Percentiles rank a stretch among this genome's conserved stretches.
These are phyloP conservation scores for Saccharomyces kudriavzevii DNA, from an alignment of 805 yeast genomes.

Conservation along the genomic window DNA sequence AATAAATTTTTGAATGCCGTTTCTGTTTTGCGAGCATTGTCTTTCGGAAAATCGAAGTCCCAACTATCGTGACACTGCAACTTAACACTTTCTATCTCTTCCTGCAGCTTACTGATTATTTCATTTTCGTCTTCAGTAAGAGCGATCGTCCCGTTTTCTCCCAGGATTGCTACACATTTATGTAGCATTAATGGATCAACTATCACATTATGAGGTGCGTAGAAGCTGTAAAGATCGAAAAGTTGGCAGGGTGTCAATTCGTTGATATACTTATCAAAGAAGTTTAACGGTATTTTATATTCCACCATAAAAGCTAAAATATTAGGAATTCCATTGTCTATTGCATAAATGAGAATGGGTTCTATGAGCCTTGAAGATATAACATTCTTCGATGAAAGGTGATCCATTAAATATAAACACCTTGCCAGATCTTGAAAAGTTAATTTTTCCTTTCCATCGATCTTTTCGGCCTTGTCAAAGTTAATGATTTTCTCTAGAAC, in stretches of 20 bases:
- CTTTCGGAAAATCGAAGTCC: not conserved
- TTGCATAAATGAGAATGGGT: slow-evolving; percentile 9
- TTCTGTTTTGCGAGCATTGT: slow-evolving; percentile 1
- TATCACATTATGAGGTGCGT: slow-evolving; percentile 6
- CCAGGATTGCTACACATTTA: slow-evolving; percentile 11
- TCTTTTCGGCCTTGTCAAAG: slow-evolving; percentile 33
- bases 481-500: slow-evolving; percentile 33
- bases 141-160: slow-evolving; percentile 7
- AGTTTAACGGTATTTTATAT: slow-evolving; percentile 5
- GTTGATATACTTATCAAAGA: slow-evolving; percentile 7
- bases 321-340: slow-evolving; percentile 4
- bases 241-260: slow-evolving; percentile 15
- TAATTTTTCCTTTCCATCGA: slow-evolving; percentile 26
- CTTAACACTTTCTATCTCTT: slow-evolving; percentile 3
- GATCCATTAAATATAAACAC: slow-evolving; percentile 18
- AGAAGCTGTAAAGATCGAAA: slow-evolving; percentile 8
- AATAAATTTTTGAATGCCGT: slow-evolving; percentile 10
- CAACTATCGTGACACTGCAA: not conserved
- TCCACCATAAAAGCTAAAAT: slow-evolving; percentile 9
- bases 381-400: not conserved
- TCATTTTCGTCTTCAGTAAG: slow-evolving; percentile 14
- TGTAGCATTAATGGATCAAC: slow-evolving; percentile 7
- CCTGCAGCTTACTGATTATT: slow-evolving; percentile 1
- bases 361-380: slow-evolving; percentile 7
- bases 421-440: slow-evolving; percentile 16